Base-by-base conservation (phyloP, 1,284 basidiomycete genomes). In the Ganoderma meredithae region DNA sequence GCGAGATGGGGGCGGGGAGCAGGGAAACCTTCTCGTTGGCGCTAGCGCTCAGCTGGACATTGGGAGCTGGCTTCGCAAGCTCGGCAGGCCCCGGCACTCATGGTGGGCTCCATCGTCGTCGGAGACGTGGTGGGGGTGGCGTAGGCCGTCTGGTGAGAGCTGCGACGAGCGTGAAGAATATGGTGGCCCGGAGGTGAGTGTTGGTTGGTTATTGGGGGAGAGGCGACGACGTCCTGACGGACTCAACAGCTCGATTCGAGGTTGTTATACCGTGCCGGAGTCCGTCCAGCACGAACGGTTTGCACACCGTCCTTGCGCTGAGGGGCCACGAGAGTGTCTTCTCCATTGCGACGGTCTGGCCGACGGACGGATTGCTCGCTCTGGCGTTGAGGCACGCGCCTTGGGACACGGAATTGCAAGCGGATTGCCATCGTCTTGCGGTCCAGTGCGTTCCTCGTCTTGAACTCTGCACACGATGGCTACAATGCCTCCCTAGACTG, bases 141-240 rank as follows among this genome's bases (percentile, higher is more conserved):
- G 60, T 40, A 27, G 12, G 52, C 68, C 64, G 55, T 31, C 60
- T 58, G 60, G 43, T 49, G 55, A 47, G 22, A 1, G 27, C 27
- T 15, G 60, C 43, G 27, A 64, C 40, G 52, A 64, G 60, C 15
- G 58, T 53, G 64, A 69, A 43, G 49, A 63, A 49, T 61, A 67
- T 65, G 40, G 15, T 65, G 49, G 61, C 8, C 3, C 27, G 27
- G 39, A 41, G 56, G 56, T 52, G 60, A 19, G 25, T 62, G 60
- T 27, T 41, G 6, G 44, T 36, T 19, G 43, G 49, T 36, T 6
- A 9, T 22, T 39, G 15, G n/a, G 10, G 10, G 27, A 59, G 56
- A 39, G 33, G n/a, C 22, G 63, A 58, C 17, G 49, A 31, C 47
- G 63, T 47, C 60, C 44, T 62, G 60, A 25, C 44, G 13, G 31